Base-by-base conservation (phyloP, 164 flowering plant species). In the Malania oleifera region DNA sequence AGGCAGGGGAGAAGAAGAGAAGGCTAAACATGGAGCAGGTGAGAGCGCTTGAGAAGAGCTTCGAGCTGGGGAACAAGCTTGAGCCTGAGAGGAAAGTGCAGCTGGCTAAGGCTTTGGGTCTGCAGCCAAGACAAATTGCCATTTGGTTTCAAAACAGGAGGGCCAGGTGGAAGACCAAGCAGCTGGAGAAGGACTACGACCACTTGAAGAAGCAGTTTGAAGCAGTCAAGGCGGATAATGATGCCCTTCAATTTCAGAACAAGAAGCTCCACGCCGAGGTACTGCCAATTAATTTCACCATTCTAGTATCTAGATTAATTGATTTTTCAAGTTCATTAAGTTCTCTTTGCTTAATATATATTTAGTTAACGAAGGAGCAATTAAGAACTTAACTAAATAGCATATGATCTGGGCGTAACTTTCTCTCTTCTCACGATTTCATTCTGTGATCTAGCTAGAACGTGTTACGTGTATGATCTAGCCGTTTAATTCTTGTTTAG, bases 121-220 rank as follows among this genome's bases (percentile, higher is more conserved):
- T 87, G 59, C 95, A 84, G 48, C 95, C 95, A 1, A 69, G 95
- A 40, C 95, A 87, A 59, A 60, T 87, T 0, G 91, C 91, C 5
- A 83, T 87, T 1, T 87, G 91, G 95, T 87, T 87, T 58, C 91
- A 87, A 50, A 87, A 87, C 66, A 69, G 91, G 43, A 77, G 95
- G 54, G 91, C 95, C n/a, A 67, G 95, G 48, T 87, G 95, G 95
- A 87, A 85, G 66, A 87, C 90, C 26, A 87, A 82, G 73, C 90
- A 87, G 43, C 54, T 87, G 54, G 95, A 87, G 78, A 84, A 58
- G 70, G 91, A 81, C 35, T 87, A 82, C 51, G 80, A 77, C 22
- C 52, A 67, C 22, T 61, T 87, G 58, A 87, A 81, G 75, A 75
- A 76, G 63, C 83, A 86, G 59, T 82, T 79, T 68, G 85, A 86